Evolutionary conservation across 1,139 yeast genomes (phyloP).

Genomic region (Debaryomycetaceae sp.): DNA sequence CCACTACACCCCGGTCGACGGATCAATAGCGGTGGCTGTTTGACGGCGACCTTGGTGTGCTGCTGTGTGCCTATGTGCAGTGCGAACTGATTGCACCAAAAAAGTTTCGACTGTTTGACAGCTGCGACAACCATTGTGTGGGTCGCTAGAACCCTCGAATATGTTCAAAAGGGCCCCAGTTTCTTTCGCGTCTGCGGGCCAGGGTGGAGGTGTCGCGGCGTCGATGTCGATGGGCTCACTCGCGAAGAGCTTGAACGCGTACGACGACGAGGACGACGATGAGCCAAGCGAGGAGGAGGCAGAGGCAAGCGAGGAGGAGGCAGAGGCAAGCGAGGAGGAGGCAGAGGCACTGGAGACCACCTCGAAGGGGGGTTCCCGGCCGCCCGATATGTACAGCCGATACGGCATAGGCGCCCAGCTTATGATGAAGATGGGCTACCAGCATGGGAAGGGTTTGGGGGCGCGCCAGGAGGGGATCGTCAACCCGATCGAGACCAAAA

Average conservation of each 20-base stretch:
- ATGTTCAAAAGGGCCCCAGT: no score
- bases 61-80: no score
- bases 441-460: slow-evolving; percentile 81
- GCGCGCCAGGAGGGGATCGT: slow-evolving; percentile 64
- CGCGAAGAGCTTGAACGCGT: neutral
- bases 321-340: slow-evolving; percentile 7
- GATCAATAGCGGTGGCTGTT: no score
- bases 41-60: no score
- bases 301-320: slow-evolving; percentile 10
- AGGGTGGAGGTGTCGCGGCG: neutral
- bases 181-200: no score
- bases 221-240: slow-evolving; percentile 2
- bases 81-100: no score
- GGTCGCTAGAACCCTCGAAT: no score
- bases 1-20: no score
- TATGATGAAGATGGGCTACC: slow-evolving; percentile 82
- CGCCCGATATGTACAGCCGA: slow-evolving; percentile 10
- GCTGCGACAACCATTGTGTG: no score
- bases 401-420: slow-evolving; percentile 88
- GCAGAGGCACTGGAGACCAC: slow-evolving; percentile 2
- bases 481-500: slow-evolving; percentile 68
- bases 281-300: neutral
- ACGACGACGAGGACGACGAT: slow-evolving; percentile 5
- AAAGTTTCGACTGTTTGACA: no score
- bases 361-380: neutral